Evolutionary conservation across 2,329 filamentous ascomycete genomes (phyloP), one percentile per base, ranked within the genome.

Genomic region (Hypoxylon sp.): DNA sequence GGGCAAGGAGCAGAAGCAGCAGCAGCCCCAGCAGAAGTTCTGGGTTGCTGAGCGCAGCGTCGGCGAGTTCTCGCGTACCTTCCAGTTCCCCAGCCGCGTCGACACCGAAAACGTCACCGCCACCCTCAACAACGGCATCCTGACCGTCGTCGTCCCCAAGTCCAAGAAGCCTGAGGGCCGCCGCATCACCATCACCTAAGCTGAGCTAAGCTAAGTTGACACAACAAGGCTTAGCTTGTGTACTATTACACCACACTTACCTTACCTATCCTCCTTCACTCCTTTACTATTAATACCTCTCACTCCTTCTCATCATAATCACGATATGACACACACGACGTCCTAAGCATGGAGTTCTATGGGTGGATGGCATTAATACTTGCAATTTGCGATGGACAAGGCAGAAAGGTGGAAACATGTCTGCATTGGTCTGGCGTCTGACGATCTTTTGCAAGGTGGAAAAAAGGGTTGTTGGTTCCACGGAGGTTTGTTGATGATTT

Each of bases 1-100:
- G 25, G 70, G 75, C 53, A 81, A 81, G 75, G 56, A 73, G 51
- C 66, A 72, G 46, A 56, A 66, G 43, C 72, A 66, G 50, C 72
- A 66, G 50, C 70, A 70, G 68, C 62, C 49, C 1, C 76, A 71
- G 61, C 59, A 82, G 73, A 90, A 88, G 80, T 94, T 90, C 85
- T 95, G 92, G 92, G 82, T 90, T 68, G 83, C 84, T 36, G 90
- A 92, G 81, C 88, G 89, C 73, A 86, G 84, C 66, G 81, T 90
- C 63, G 90, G 90, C 77, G 85, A 89, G 71, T 93, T 93, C 81
- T 84, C 86, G 52, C 87, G 91, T 69, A 87, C 84, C 65, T 93
- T 93, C 82, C 87, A 82, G 77, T 93, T 93, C 82, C 89, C 90
- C 0, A 80, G 80, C 57, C 86, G 85, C 28, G 85, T 93, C 67